Base-by-base conservation (phyloP, 306 rosid genomes). In the Astragalus membranaceus region DNA sequence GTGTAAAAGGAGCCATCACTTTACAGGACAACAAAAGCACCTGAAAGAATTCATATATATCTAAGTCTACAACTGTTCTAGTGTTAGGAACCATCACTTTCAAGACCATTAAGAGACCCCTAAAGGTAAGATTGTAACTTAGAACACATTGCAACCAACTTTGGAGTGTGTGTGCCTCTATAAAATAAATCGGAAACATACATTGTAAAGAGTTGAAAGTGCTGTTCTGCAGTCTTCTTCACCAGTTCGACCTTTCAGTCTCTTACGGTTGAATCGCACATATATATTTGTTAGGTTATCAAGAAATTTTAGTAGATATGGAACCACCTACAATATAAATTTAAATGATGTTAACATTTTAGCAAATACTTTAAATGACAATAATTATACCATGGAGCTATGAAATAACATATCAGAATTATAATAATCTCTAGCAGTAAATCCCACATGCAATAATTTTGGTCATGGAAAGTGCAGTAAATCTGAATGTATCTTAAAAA, bases 1-100 rank as follows among this genome's bases (percentile, higher is more conserved):
- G 98, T 36, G 98, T 94, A 77, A 94, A 91, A 13, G 98, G 97
- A 61, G 98, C 95, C 98, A 94, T 94, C 42, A 89, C 98, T 86
- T 90, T 94, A 82, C 98, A 94, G 7, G 97, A 87, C 57, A 88
- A 69, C 77, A 94, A 67, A 77, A 94, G 98, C 39, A 94, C 98
- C 97, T 94, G 85, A 37, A 81, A 52, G 68, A 49, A 72, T 5
- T 60, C 20, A 83, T 35, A 67, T 52, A 33, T 15, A 33, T 69
- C 37, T 47, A 62, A 69, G 73, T 55, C 37, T 55, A 30, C 30
- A 8, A 61, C 61, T 62, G 16, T 36, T 33, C 17, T 46, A 37
- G 29, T 51, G 7, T 10, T 69, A 56, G 48, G 61, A 57, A 51
- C 16, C 15, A 43, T 26, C 62, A 64, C 70, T 64, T 49, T 53